Evolutionary conservation across 163 green algal genomes (phyloP).

Genomic region (Scenedesmus sp.): DNA sequence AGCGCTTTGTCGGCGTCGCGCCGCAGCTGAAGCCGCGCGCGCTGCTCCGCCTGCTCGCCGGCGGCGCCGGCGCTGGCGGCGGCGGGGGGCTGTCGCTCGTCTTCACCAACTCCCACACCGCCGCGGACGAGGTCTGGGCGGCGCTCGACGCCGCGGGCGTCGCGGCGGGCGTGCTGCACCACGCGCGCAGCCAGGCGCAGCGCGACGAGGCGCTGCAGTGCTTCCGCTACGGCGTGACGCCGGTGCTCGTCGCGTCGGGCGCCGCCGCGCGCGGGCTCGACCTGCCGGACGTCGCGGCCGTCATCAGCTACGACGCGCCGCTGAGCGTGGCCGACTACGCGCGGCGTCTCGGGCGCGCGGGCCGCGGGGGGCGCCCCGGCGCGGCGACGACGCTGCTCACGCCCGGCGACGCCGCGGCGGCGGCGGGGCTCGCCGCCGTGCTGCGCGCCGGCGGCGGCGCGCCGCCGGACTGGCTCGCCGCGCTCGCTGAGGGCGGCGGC

Average conservation of each 20-base stretch:
- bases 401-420: conserved; percentile 23
- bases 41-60: conserved; percentile 34
- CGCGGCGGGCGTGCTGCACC: conserved; percentile 88
- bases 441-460: conserved; percentile 15
- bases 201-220: conserved; percentile 87
- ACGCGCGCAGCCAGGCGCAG: conserved; percentile 85
- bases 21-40: conserved; percentile 19
- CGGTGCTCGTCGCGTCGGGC: conserved; percentile 63
- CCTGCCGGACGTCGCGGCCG: conserved; percentile 86
- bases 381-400: conserved; percentile 48
- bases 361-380: conserved; percentile 51
- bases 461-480: conserved; percentile 38
- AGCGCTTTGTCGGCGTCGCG: conserved; percentile 31
- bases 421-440: conserved; percentile 34
- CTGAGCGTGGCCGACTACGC: conserved; percentile 45
- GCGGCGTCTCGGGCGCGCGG: conserved; percentile 81
- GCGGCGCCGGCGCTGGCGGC: background rate
- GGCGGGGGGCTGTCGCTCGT: conserved; percentile 86
- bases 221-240: conserved; percentile 87
- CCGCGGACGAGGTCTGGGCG: conserved; percentile 85
- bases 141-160: conserved; percentile 57
- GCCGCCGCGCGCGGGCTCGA: conserved; percentile 90
- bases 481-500: background rate
- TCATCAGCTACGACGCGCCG: conserved; percentile 84
- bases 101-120: conserved; percentile 92